Evolutionary conservation across 768 basidiomycete species (phyloP), one percentile per base, ranked within the genome.

Genomic region (Aureoboletus auriporus): DNA sequence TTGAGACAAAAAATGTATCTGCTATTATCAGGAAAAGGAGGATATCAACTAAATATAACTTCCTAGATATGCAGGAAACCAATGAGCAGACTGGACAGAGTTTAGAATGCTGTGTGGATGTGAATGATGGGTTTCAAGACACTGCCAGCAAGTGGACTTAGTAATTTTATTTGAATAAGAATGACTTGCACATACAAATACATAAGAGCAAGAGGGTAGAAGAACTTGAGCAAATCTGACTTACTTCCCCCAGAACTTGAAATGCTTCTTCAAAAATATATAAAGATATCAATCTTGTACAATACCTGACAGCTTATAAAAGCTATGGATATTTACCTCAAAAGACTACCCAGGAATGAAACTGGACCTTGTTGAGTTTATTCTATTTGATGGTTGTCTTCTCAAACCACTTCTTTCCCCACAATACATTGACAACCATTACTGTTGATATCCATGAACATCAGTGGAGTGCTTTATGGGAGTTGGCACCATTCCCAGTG

Each of bases 401-500:
- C 80, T 38, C 13, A 39, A 31, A 64, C 77, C 34, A 83, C 84
- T 80, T 83, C 66, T 83, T 83, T 54, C 79, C 75, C 52, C 79
- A 79, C 39, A 92, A 65, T 42, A 78, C 74, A 46, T 69, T 68
- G 6, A 92, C 87, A n/a, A n/a, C n/a, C n/a, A n/a, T n/a, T n/a
- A n/a, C n/a, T n/a, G 59, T 93, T 91, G 48, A 93, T 92, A 6
- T 90, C 89, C 82, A 92, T 91, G 0, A 89, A 92, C 89, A 57
- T 92, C 87, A 20, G 92, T 84, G 57, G 91, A 89, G 5, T 83
- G 72, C 78, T 30, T 60, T 58, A 14, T 54, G 38, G 11, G 41
- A 31, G 3, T 40, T 46, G 5, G 39, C 17, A 3, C 48, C 23
- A 8, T 40, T 39, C 8, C 54, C 61, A 39, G 43, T 31, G 2